phyloP scores from a whole-genome alignment of 345 rosid genomes.

The Pistacia integerrima region DNA sequence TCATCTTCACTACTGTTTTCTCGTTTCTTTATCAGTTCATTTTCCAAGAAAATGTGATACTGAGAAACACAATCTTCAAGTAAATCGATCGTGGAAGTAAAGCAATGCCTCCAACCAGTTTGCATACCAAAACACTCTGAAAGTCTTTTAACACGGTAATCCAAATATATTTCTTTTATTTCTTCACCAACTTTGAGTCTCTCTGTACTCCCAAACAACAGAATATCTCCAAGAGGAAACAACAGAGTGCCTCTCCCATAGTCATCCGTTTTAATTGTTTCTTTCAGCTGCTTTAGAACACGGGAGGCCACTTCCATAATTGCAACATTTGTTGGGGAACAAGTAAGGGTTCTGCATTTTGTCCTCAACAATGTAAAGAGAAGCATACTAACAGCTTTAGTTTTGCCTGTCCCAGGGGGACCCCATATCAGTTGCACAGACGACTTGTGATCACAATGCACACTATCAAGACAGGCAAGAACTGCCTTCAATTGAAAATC shows the following conservation, averaged over 20 bases:
- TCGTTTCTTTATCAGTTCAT: background rate
- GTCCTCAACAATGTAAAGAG: conserved; percentile 30
- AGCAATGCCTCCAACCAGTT: background rate
- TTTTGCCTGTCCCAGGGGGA: conserved; percentile 26
- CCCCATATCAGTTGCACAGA: conserved; percentile 55
- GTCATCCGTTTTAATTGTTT: conserved; percentile 4
- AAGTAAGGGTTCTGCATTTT: conserved; percentile 41
- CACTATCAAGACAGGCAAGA: conserved; percentile 25
- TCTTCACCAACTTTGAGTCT: conserved; percentile 13
- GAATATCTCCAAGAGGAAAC: conserved; percentile 33
- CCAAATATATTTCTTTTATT: conserved; percentile 26
- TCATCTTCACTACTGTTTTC: conserved; percentile 13
- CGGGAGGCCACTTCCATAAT: conserved; percentile 37
- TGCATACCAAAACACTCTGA: conserved; percentile 14
- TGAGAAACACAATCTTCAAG: conserved; percentile 15
- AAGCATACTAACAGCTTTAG: conserved; percentile 32
- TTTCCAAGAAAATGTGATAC: background rate
- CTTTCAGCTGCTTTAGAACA: conserved; percentile 17
- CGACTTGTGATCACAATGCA: conserved; percentile 30
- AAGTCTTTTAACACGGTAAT: conserved; percentile 28
- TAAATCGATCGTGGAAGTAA: conserved; percentile 1
- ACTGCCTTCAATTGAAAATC: conserved; percentile 35
- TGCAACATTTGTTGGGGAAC: conserved; percentile 56
- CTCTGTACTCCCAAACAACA: conserved; percentile 29
- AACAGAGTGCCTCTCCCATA: conserved; percentile 9